Conservation (phyloP, 1,284 basidiomycete species). For the Vanrija pseudolonga region DNA sequence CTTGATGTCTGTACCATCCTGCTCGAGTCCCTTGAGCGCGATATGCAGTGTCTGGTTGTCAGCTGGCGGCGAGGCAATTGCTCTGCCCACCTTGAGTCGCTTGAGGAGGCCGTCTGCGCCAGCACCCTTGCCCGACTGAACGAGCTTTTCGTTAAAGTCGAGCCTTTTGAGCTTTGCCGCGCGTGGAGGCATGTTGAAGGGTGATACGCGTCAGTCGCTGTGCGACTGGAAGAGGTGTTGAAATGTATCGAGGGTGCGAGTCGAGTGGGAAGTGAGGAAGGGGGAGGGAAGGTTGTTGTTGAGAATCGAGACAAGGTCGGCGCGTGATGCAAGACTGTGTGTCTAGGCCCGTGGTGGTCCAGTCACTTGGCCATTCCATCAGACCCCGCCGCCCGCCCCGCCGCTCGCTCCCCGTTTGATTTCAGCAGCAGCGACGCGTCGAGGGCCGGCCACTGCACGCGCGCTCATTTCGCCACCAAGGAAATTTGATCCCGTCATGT, state of each 20-base stretch:
- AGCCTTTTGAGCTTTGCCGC: constrained; percentile 50
- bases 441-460: too few species aligned
- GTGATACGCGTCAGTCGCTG: neutral
- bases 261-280: neutral
- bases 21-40: constrained; percentile 80
- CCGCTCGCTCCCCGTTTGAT: too few species aligned
- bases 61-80: neutral
- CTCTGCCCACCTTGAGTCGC: constrained; percentile 61
- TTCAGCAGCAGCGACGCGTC: too few species aligned
- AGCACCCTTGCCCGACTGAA: constrained; percentile 45
- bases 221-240: neutral
- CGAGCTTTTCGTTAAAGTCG: constrained; percentile 71
- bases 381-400: too few species aligned
- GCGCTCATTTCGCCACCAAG: too few species aligned
- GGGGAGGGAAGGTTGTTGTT: neutral
- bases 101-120: constrained; percentile 66
- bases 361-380: too few species aligned
- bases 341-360: too few species aligned
- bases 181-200: constrained; percentile 14
- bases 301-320: neutral
- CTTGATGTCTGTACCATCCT: constrained; percentile 72
- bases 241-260: neutral
- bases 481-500: too few species aligned
- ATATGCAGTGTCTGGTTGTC: constrained; percentile 59
- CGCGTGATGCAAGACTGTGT: too few species aligned